Evolutionary conservation across 768 basidiomycete species (phyloP).

Genomic region (Polyporus arcularius): DNA sequence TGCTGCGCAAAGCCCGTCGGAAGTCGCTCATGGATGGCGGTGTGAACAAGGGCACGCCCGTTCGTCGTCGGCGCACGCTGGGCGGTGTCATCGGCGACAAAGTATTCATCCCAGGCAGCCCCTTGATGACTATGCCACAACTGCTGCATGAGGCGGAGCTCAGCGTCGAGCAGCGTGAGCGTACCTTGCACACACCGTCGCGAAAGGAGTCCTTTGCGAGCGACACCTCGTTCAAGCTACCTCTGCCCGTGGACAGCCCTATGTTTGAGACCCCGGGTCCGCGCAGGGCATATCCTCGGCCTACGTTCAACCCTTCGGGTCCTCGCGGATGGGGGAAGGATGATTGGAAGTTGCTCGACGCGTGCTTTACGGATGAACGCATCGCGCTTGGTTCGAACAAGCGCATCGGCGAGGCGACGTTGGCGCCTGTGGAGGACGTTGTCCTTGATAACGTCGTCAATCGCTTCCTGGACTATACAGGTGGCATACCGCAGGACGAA

Average conservation of each 20-base stretch:
- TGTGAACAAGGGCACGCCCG: slow-evolving; percentile 27
- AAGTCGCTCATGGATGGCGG: slow-evolving; percentile 36
- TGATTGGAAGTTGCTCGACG: slow-evolving; percentile 82
- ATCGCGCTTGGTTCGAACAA: slow-evolving; percentile 44
- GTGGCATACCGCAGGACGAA: slow-evolving; percentile 35
- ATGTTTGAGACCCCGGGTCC: slow-evolving; percentile 16
- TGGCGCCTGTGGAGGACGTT: slow-evolving; percentile 57
- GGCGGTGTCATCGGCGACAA: slow-evolving; percentile 48
- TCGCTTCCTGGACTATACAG: slow-evolving; percentile 54
- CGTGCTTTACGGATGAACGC: slow-evolving; percentile 74
- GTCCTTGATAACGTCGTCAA: slow-evolving; percentile 57
- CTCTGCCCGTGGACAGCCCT: slow-evolving; percentile 1
- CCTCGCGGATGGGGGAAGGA: slow-evolving; percentile 62
- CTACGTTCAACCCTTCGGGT: slow-evolving; percentile 6
- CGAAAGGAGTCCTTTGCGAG: slow-evolving; percentile 6
- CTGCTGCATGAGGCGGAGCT: slow-evolving; percentile 64
- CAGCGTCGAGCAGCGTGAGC: slow-evolving; percentile 24
- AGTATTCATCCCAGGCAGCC: slow-evolving; percentile 58
- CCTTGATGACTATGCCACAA: slow-evolving; percentile 52
- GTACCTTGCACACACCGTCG: slow-evolving; percentile 12
- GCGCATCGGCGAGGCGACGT: slow-evolving; percentile 31
- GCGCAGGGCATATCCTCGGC: slow-evolving; percentile 1
- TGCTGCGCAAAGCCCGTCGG: slow-evolving; percentile 32
- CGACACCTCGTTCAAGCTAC: slow-evolving; percentile 2
- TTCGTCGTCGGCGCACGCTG: slow-evolving; percentile 30